phyloP scores from a whole-genome alignment of 192 early-diverging fungal species.

The Backusella luteola region DNA sequence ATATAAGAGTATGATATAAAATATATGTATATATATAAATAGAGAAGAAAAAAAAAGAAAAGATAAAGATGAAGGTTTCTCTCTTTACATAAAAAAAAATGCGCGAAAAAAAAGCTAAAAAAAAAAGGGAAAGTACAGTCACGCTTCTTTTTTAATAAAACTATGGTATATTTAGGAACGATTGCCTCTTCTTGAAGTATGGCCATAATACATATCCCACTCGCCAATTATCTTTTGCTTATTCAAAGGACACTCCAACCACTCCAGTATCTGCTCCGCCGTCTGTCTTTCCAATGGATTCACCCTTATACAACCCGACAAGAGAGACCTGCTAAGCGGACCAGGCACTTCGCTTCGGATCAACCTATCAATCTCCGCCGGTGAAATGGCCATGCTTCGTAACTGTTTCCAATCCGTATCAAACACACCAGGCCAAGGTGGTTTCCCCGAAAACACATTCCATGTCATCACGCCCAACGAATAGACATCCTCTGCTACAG shows the following conservation, averaged over 20 bases:
- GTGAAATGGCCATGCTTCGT: conserved; percentile 42
- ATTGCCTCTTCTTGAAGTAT: neutral
- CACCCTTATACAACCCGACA: conserved; percentile 41
- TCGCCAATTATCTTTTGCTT: neutral
- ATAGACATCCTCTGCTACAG: conserved; percentile 54
- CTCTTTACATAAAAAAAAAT: too few species aligned
- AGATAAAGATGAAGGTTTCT: too few species aligned
- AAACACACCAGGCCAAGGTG: conserved; percentile 57
- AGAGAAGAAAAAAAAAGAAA: neutral
- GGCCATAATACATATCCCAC: neutral
- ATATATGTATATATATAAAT: neutral
- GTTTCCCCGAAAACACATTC: conserved; percentile 54
- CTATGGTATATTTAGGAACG: too few species aligned
- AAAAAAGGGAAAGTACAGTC: neutral
- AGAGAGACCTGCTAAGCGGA: conserved; percentile 27
- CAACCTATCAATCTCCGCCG: conserved; percentile 38
- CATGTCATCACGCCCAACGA: conserved; percentile 52
- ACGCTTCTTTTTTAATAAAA: neutral
- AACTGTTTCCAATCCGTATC: conserved; percentile 53
- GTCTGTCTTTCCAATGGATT: conserved; percentile 39
- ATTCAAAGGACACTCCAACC: conserved; percentile 35
- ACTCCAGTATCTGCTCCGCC: conserved; percentile 40
- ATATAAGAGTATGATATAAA: neutral
- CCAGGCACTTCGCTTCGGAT: conserved; percentile 45
- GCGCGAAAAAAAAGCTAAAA: too few species aligned